Evolutionary conservation across 306 rosid species (phyloP).

Genomic region (Bauhinia variegata): DNA sequence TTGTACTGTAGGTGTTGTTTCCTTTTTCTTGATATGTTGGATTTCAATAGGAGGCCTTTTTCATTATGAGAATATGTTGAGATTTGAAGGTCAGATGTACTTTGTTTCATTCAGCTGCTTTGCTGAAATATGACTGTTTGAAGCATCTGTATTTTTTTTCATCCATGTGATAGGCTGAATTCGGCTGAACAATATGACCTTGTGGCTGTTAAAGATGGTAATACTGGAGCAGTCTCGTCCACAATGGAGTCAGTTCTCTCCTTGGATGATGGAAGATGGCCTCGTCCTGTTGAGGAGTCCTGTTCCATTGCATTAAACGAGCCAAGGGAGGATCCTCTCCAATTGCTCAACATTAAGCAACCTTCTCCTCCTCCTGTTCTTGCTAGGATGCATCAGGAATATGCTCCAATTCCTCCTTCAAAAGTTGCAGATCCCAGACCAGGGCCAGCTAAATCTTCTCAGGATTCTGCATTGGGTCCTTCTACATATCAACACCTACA

Average conservation of each 20-base stretch:
- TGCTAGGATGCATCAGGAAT: slow-evolving; percentile 71
- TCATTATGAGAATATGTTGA: slow-evolving; percentile 12
- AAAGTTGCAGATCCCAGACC: slow-evolving; percentile 99
- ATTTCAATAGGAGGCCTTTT: neutral
- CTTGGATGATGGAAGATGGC: slow-evolving; percentile 88
- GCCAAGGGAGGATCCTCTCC: slow-evolving; percentile 64
- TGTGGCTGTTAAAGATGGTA: slow-evolving; percentile 65
- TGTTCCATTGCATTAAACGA: slow-evolving; percentile 53
- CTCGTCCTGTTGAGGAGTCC: slow-evolving; percentile 53
- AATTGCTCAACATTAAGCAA: slow-evolving; percentile 66
- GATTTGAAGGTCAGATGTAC: too few relatives aligned
- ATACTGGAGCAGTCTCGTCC: slow-evolving; percentile 55
- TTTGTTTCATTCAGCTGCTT: slow-evolving; percentile 27
- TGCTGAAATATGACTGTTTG: slow-evolving; percentile 38
- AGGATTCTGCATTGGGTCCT: slow-evolving; percentile 58
- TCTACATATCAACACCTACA: slow-evolving; percentile 78
- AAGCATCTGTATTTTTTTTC: slow-evolving; percentile 37
- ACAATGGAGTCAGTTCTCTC: slow-evolving; percentile 89
- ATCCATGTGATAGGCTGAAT: slow-evolving; percentile 60
- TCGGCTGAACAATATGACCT: slow-evolving; percentile 69
- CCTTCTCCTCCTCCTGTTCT: slow-evolving; percentile 95
- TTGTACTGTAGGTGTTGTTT: neutral
- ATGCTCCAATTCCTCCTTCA: slow-evolving; percentile 73
- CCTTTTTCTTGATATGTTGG: slow-evolving; percentile 12
- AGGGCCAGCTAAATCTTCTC: slow-evolving; percentile 72